Conservation (phyloP, 345 rosid species). For the Mercurialis annua region DNA sequence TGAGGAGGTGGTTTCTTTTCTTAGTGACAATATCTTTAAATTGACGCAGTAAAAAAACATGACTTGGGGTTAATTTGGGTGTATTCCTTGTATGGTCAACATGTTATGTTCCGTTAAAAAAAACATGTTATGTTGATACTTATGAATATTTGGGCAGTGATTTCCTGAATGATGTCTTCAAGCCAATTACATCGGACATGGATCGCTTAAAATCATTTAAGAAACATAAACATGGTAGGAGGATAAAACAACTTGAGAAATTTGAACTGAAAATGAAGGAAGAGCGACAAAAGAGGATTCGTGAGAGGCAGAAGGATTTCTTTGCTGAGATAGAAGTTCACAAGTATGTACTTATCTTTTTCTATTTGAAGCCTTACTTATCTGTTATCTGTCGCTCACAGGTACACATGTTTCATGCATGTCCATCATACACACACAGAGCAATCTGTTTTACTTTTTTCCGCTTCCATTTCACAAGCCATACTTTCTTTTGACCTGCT, state of each 20-base stretch:
- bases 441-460: not conserved
- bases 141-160: slow-evolving; percentile 46
- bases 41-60: not conserved
- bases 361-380: not conserved
- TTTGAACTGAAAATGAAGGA: slow-evolving; percentile 91
- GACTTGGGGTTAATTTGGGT: not conserved
- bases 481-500: slow-evolving; percentile 17
- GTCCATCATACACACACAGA: not conserved
- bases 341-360: slow-evolving; percentile 45
- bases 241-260: slow-evolving; percentile 79
- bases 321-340: slow-evolving; percentile 87
- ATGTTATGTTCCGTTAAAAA: too few species aligned
- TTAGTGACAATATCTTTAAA: not conserved
- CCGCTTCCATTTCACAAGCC: not conserved
- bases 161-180: slow-evolving; percentile 71
- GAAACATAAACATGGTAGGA: slow-evolving; percentile 88
- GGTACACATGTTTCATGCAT: not conserved
- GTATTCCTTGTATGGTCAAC: not conserved
- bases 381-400: slow-evolving; percentile 3
- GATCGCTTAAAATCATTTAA: slow-evolving; percentile 69
- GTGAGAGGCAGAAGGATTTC: slow-evolving; percentile 95
- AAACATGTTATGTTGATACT: slow-evolving; percentile 8
- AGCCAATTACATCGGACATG: slow-evolving; percentile 66
- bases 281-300: slow-evolving; percentile 89
- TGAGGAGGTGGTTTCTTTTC: slow-evolving; percentile 54